These are phyloP conservation scores for Umbelopsis sp. DNA, from an alignment of 192 early-diverging fungal species.

Conservation along the genomic window DNA sequence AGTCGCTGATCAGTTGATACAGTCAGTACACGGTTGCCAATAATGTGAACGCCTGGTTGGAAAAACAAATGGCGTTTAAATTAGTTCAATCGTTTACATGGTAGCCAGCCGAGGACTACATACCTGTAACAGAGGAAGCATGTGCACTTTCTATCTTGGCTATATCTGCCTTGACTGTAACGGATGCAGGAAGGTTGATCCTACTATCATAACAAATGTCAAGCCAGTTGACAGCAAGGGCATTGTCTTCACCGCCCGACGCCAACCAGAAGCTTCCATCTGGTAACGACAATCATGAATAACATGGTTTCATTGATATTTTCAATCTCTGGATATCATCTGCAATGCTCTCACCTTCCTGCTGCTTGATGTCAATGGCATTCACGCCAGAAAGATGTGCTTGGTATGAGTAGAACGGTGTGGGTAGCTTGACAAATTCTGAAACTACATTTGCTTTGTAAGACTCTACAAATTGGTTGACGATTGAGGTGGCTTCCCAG, in stretches of 20 bases:
- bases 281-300: neutral
- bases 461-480: constrained; percentile 12
- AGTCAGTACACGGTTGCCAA: constrained; percentile 43
- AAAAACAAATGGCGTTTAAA: neutral
- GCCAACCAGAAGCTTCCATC: constrained; percentile 41
- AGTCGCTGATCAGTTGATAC: constrained; percentile 75
- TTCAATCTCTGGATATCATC: too few relatives aligned
- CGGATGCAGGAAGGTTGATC: neutral
- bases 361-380: constrained; percentile 47
- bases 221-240: constrained; percentile 39
- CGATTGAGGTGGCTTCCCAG: neutral
- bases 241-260: constrained; percentile 83
- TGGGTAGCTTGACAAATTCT: constrained; percentile 7
- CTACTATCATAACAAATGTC: constrained; percentile 17
- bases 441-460: constrained; percentile 10
- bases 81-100: neutral
- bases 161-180: neutral
- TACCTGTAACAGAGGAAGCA: constrained; percentile 74
- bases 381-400: constrained; percentile 75
- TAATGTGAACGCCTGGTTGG: constrained; percentile 48
- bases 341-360: constrained; percentile 8
- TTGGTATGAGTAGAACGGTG: constrained; percentile 35
- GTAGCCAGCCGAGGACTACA: neutral
- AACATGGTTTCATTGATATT: neutral
- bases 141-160: constrained; percentile 48